Conservation (phyloP, 148 eudicot genomes). For the Rhododendron kiyosumense region DNA sequence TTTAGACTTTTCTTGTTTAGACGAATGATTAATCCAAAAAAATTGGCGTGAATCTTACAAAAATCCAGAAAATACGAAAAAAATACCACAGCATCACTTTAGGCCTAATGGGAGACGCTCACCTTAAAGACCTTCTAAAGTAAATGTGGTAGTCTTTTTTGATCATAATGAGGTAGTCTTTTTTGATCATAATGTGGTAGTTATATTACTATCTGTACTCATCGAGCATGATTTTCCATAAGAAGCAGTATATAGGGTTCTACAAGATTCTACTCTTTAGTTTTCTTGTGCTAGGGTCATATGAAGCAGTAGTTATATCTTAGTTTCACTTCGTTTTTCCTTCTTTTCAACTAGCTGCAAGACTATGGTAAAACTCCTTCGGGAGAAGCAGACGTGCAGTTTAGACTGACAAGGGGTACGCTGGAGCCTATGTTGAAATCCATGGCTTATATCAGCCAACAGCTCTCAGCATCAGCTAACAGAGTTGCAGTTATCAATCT, state of each 20-base stretch:
- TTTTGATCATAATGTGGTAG: too few species aligned
- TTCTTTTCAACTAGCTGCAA: constrained; percentile 20
- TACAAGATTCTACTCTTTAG: not conserved
- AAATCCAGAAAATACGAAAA: not conserved
- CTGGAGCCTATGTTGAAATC: constrained; percentile 42
- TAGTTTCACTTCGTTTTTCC: not conserved
- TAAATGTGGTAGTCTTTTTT: not conserved
- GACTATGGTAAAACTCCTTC: constrained; percentile 26
- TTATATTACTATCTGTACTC: not conserved
- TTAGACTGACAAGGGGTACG: constrained; percentile 26
- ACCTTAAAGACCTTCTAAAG: not conserved
- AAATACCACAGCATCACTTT: not conserved
- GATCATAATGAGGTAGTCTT: too few species aligned
- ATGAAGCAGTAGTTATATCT: not conserved
- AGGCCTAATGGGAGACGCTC: not conserved
- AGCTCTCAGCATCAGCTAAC: constrained; percentile 24
- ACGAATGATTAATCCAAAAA: not conserved
- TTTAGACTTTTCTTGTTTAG: not conserved
- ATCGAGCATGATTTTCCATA: not conserved
- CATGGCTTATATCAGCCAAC: constrained; percentile 29
- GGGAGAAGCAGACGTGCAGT: constrained; percentile 29
- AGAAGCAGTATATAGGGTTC: not conserved
- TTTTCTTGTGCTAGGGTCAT: not conserved
- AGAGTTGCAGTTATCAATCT: constrained; percentile 35
- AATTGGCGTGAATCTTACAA: not conserved